A percentile compares a stretch with the other conserved stretches of the same genome.
Conservation (phyloP, 164 flowering plant species). For the Dillenia suffruticosa region DNA sequence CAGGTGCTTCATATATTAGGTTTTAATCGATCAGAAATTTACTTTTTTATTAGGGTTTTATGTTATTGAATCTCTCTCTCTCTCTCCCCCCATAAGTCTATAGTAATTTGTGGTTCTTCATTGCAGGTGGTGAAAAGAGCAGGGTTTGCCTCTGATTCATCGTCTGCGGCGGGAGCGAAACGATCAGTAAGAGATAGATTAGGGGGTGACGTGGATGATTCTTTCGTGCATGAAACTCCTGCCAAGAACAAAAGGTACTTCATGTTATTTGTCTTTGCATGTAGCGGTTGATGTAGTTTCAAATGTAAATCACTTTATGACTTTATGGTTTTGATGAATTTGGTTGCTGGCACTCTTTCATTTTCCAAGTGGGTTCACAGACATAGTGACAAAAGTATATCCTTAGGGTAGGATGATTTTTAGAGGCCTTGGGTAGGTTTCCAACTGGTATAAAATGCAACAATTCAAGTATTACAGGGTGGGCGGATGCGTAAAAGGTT, state of each 20-base stretch:
- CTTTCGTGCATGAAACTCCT: conserved; percentile 13
- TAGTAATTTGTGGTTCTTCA: not conserved
- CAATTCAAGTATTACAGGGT: no score
- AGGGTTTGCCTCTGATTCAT: conserved; percentile 25
- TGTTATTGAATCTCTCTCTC: not conserved
- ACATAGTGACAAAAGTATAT: no score
- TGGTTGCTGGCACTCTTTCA: not conserved
- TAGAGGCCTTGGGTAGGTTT: no score
- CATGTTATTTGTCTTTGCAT: not conserved
- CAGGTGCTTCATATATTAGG: conserved; percentile 38
- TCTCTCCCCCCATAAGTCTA: not conserved
- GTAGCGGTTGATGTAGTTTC: not conserved
- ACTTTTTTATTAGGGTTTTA: not conserved
- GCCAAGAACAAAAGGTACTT: conserved; percentile 42
- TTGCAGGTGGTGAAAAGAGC: conserved; percentile 67
- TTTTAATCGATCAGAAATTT: not conserved
- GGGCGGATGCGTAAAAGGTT: no score
- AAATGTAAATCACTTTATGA: not conserved
- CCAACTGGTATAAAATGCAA: no score
- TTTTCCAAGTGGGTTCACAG: not conserved
- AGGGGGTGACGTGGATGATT: conserved; percentile 44
- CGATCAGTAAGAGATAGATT: conserved; percentile 68
- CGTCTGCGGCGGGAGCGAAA: conserved; percentile 41
- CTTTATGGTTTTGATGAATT: not conserved
- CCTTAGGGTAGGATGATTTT: no score